Evolutionary conservation across 2,329 filamentous ascomycete genomes (phyloP).

Genomic region (Incumbomyces lentus): DNA sequence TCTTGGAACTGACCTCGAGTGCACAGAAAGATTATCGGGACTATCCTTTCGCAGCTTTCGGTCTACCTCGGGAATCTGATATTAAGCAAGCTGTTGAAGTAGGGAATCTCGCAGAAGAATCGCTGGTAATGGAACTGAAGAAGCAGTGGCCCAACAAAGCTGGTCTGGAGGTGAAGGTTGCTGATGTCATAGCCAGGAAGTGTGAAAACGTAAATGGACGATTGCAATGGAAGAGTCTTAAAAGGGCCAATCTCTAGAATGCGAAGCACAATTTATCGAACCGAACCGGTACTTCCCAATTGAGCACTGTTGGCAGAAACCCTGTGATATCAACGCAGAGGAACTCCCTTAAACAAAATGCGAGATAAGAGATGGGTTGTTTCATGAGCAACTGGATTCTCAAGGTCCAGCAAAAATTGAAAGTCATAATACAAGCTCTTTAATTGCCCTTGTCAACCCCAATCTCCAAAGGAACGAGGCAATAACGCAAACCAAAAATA

Average conservation of each 20-base stretch:
- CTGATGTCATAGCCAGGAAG: constrained; percentile 58
- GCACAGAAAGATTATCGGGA: constrained; percentile 44
- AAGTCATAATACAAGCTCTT: too few relatives aligned
- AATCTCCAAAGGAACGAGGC: too few relatives aligned
- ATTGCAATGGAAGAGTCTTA: constrained; percentile 12
- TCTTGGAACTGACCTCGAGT: constrained; percentile 43
- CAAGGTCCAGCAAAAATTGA: too few relatives aligned
- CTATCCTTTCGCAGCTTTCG: constrained; percentile 62
- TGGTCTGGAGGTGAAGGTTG: constrained; percentile 57
- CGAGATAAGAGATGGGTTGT: too few relatives aligned
- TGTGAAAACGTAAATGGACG: constrained; percentile 39
- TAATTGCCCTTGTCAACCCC: too few relatives aligned
- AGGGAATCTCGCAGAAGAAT: constrained; percentile 39
- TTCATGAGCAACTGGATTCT: too few relatives aligned
- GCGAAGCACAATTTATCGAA: too few relatives aligned
- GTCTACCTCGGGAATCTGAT: constrained; percentile 58
- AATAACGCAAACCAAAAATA: too few relatives aligned
- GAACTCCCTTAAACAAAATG: too few relatives aligned
- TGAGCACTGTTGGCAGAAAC: too few relatives aligned
- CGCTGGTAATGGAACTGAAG: constrained; percentile 56
- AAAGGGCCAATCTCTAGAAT: constrained; percentile 9
- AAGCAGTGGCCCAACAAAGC: constrained; percentile 52
- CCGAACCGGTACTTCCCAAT: background rate
- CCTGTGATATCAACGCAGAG: too few relatives aligned
- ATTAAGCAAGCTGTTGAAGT: constrained; percentile 38